Evolutionary conservation across 495 filamentous ascomycete genomes (phyloP), one percentile per base, ranked within the genome.

Genomic region (Penicillium riverlandense): DNA sequence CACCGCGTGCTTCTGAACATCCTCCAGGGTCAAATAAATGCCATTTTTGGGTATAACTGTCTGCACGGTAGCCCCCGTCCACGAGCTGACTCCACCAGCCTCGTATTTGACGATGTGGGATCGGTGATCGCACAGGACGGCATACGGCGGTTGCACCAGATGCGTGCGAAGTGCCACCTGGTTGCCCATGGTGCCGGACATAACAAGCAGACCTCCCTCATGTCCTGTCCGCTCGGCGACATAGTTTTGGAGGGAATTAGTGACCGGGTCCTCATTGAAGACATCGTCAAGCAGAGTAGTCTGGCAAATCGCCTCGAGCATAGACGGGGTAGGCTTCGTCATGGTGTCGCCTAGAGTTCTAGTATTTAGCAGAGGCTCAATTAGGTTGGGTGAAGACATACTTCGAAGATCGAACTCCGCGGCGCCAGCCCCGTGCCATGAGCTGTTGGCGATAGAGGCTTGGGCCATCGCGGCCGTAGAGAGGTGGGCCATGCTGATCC

Each of bases 131-230:
- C 69, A 70, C 9, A 77, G 47, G 29, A 78, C 59, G 11, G 67
- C 56, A 49, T 77, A 68, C 2, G 75, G 75, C n/a, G 75, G 75
- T 41, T 71, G 64, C 13, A 48, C 40, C 8, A 78, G 54, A 49
- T 72, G 70, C 4, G 70, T 65, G 9, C 75, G 69, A 32, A 76
- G 61, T 6, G 68, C 59, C 5, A 78, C 57, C 48, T 77, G 74
- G 53, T 78, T 78, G 2, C 71, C 91, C 88, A 95, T 94, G 12
- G 91, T 96, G 4, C 91, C 91, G 0, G 84, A 90, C 38, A 92
- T 70, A 15, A 95, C 88, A 35, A 96, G 78, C 27, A 71, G 43
- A 1, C 76, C 82, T 29, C 79, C 80, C 44, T 86, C 79, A 57
- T 92, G 87, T 49, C 75, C 75, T 2, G 87, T 80, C 5, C 90